Conservation (phyloP, 2,329 filamentous ascomycete species). For the Ceratocystis ficicola region DNA sequence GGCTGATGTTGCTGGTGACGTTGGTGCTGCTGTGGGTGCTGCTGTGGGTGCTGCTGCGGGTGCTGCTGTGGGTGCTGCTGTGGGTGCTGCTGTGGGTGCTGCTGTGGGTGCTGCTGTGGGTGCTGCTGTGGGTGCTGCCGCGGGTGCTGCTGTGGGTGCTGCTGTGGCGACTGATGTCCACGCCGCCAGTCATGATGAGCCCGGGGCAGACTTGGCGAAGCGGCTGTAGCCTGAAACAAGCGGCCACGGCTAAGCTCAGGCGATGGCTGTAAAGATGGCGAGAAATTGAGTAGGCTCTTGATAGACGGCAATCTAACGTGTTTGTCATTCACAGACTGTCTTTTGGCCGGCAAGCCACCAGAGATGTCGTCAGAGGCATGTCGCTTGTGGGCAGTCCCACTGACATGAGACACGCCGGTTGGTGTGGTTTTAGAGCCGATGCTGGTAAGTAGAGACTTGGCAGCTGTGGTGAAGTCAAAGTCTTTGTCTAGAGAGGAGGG, state of each 20-base stretch:
- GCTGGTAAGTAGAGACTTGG: background rate
- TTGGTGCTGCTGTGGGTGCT: background rate
- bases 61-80: background rate
- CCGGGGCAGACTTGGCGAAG: background rate
- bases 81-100: background rate
- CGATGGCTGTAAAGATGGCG: background rate
- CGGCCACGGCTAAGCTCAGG: background rate
- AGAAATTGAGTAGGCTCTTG: background rate
- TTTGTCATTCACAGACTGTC: background rate
- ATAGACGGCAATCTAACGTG: background rate
- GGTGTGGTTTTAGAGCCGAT: too few relatives aligned
- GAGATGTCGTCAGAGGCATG: background rate
- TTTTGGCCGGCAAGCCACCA: background rate
- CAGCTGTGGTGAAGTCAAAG: background rate
- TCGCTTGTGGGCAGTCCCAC: background rate
- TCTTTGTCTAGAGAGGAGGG: background rate
- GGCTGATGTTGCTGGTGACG: background rate
- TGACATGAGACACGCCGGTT: background rate
- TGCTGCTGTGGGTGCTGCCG: background rate
- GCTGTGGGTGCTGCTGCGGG: background rate
- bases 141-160: background rate
- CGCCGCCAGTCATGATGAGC: background rate
- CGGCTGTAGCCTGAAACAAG: background rate
- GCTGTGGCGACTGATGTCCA: background rate
- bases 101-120: background rate